These are phyloP conservation scores for Colletotrichum siamense DNA, from an alignment of 2,329 filamentous ascomycete genomes.

Conservation along the genomic window DNA sequence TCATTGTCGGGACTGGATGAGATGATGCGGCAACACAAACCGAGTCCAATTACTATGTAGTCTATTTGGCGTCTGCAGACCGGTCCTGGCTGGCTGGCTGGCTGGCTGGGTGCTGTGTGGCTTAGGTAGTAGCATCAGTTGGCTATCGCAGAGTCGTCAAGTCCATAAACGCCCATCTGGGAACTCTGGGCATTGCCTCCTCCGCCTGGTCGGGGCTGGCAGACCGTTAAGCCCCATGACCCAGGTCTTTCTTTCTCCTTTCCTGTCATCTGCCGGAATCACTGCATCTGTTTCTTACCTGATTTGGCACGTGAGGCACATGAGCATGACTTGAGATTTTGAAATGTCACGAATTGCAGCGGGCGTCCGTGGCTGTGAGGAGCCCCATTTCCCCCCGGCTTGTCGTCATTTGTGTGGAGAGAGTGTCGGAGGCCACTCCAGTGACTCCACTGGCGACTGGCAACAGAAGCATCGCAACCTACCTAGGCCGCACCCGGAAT, in stretches of 20 bases:
- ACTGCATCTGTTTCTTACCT: background rate
- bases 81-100: background rate
- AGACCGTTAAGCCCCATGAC: background rate
- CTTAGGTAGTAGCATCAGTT: background rate
- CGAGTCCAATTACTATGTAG: background rate
- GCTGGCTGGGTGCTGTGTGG: background rate
- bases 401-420: constrained; percentile 14
- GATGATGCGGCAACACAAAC: background rate
- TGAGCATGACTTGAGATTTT: background rate
- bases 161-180: background rate
- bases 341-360: background rate
- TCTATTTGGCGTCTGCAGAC: background rate
- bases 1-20: background rate
- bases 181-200: background rate
- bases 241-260: background rate
- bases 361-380: background rate
- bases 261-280: background rate
- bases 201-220: background rate
- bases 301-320: background rate
- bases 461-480: background rate
- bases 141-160: background rate
- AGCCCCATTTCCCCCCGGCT: background rate
- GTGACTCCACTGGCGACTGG: background rate
- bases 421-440: background rate
- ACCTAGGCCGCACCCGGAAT: background rate